Evolutionary conservation across 2,329 filamentous ascomycete species (phyloP).

Genomic region (Thermoascus crustaceus): DNA sequence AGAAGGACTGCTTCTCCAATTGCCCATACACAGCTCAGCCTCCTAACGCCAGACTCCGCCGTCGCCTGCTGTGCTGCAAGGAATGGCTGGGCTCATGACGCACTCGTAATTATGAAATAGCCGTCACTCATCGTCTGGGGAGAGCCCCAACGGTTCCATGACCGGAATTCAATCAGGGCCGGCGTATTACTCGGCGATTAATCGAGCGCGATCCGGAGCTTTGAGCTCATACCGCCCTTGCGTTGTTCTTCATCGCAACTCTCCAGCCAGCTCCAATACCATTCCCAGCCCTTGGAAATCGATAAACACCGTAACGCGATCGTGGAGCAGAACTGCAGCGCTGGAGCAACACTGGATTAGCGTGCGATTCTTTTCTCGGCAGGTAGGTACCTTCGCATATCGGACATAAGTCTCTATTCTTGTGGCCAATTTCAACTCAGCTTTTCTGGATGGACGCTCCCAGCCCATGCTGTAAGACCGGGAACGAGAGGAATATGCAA

Average conservation of each 20-base stretch:
- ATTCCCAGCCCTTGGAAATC: not conserved
- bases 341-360: not conserved
- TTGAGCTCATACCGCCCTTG: constrained; percentile 1
- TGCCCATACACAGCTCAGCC: too few species aligned
- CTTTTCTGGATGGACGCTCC: too few species aligned
- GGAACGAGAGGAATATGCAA: constrained; percentile 5
- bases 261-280: not conserved
- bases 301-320: not conserved
- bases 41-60: too few species aligned
- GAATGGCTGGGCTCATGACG: too few species aligned
- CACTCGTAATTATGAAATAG: not conserved
- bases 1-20: too few species aligned
- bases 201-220: not conserved
- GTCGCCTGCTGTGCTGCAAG: too few species aligned
- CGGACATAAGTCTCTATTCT: too few species aligned
- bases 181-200: not conserved
- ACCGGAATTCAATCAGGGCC: not conserved
- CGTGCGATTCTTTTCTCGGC: not conserved
- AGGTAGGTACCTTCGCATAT: too few species aligned
- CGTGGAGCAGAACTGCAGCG: not conserved
- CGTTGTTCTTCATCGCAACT: not conserved
- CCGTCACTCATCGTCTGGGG: not conserved
- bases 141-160: not conserved
- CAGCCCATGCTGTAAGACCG: not conserved
- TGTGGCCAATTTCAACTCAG: too few species aligned